A percentile compares a stretch with the other conserved stretches of the same genome.
phyloP scores from a whole-genome alignment of 1,284 basidiomycete species.

The Moesziomyces sp. region DNA sequence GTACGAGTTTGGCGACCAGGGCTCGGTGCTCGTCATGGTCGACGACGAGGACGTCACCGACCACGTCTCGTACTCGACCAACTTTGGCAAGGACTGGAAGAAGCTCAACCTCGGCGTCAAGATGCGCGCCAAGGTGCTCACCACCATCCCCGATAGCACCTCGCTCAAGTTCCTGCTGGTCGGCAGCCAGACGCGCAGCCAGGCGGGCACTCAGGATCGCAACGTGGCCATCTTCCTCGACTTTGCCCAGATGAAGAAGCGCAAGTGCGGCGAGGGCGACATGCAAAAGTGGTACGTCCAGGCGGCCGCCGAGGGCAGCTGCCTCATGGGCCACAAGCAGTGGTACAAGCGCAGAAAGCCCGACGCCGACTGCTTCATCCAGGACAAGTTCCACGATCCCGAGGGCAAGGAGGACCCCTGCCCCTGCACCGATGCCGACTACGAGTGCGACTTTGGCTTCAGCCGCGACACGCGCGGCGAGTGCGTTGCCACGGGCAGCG shows the following conservation, averaged over 20 bases:
- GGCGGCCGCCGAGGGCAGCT: constrained; percentile 73
- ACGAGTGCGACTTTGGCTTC: constrained; percentile 94
- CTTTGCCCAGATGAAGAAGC: constrained; percentile 78
- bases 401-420: constrained; percentile 81
- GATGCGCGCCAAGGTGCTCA: constrained; percentile 80
- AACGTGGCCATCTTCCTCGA: constrained; percentile 84
- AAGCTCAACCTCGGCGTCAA: constrained; percentile 78
- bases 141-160: constrained; percentile 90
- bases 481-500: constrained; percentile 84
- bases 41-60: constrained; percentile 87
- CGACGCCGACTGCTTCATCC: constrained; percentile 89
- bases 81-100: constrained; percentile 85
- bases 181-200: constrained; percentile 78
- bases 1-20: constrained; percentile 93
- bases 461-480: constrained; percentile 75
- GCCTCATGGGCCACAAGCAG: constrained; percentile 98
- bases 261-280: constrained; percentile 79
- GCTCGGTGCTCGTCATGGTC: constrained; percentile 83
- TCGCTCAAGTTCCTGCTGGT: constrained; percentile 90
- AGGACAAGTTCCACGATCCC: constrained; percentile 75
- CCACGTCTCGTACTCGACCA: constrained; percentile 81
- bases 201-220: constrained; percentile 73
- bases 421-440: constrained; percentile 85
- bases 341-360: constrained; percentile 89
- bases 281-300: constrained; percentile 91